Conservation (phyloP, 305 asterid species). For the Fraxinus baroniana region DNA sequence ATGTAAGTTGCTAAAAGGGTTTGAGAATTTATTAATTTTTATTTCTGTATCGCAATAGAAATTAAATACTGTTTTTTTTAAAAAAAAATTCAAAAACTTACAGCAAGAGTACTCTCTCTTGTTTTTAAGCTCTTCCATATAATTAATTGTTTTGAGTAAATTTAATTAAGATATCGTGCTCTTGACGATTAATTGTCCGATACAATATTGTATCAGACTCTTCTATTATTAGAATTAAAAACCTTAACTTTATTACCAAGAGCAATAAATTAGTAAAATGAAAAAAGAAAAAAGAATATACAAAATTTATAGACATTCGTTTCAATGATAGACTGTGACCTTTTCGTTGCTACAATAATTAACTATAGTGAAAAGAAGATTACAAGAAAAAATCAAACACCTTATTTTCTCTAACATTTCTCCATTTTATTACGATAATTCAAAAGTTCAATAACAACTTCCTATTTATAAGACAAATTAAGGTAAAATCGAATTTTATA, state of each 20-base stretch:
- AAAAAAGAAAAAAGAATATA: too few species aligned
- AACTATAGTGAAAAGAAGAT: neutral
- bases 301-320: too few species aligned
- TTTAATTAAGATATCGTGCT: neutral
- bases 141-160: neutral
- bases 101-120: neutral
- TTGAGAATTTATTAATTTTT: neutral
- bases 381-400: too few species aligned
- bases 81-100: neutral
- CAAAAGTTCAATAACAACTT: neutral
- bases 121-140: neutral
- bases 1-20: neutral
- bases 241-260: neutral
- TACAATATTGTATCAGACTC: neutral
- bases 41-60: neutral
- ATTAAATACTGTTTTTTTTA: neutral
- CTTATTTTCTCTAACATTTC: neutral
- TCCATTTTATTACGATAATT: neutral
- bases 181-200: neutral
- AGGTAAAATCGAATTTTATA: neutral
- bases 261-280: too few species aligned
- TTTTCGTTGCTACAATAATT: too few species aligned
- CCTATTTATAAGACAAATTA: neutral
- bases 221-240: neutral
- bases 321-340: too few species aligned